phyloP scores from a whole-genome alignment of 768 basidiomycete species.

The Rhizopogon vinicolor region DNA sequence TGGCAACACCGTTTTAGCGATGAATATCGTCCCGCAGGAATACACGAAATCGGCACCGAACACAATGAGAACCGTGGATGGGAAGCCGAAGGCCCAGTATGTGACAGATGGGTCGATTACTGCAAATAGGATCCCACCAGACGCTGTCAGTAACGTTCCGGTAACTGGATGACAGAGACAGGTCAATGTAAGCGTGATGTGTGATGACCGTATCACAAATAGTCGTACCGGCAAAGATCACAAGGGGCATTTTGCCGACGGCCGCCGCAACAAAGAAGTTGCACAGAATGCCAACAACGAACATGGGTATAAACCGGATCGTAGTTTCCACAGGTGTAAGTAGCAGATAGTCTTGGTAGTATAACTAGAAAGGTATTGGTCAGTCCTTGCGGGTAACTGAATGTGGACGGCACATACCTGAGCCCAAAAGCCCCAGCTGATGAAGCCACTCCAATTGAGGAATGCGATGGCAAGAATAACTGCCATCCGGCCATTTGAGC shows the following conservation, averaged over 20 bases:
- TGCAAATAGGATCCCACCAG: slow-evolving; percentile 63
- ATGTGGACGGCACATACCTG: slow-evolving; percentile 24
- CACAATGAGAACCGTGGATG: slow-evolving; percentile 57
- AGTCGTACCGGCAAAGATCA: slow-evolving; percentile 49
- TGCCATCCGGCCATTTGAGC: slow-evolving; percentile 58
- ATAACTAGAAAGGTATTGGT: slow-evolving; percentile 38
- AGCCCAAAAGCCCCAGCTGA: slow-evolving; percentile 49
- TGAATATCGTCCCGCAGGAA: slow-evolving; percentile 67
- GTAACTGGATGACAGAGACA: slow-evolving; percentile 22
- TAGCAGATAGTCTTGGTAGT: slow-evolving; percentile 61
- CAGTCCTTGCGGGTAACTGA: slow-evolving; percentile 17
- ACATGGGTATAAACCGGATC: slow-evolving; percentile 68
- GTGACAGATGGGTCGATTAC: slow-evolving; percentile 49
- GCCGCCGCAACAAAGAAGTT: slow-evolving; percentile 63
- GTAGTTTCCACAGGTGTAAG: slow-evolving; percentile 58
- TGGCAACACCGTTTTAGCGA: slow-evolving; percentile 60
- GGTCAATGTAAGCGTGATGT: not conserved
- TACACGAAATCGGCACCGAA: slow-evolving; percentile 79
- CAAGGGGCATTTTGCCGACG: slow-evolving; percentile 49
- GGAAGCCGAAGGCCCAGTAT: slow-evolving; percentile 79
- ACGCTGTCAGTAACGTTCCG: slow-evolving; percentile 56
- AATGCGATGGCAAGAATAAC: slow-evolving; percentile 63
- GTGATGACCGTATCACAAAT: too few species aligned
- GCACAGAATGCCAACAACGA: slow-evolving; percentile 56
- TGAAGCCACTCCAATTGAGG: slow-evolving; percentile 56